These are phyloP conservation scores for Articulospora tetracladia DNA, from an alignment of 495 filamentous ascomycete species.

Conservation along the genomic window DNA sequence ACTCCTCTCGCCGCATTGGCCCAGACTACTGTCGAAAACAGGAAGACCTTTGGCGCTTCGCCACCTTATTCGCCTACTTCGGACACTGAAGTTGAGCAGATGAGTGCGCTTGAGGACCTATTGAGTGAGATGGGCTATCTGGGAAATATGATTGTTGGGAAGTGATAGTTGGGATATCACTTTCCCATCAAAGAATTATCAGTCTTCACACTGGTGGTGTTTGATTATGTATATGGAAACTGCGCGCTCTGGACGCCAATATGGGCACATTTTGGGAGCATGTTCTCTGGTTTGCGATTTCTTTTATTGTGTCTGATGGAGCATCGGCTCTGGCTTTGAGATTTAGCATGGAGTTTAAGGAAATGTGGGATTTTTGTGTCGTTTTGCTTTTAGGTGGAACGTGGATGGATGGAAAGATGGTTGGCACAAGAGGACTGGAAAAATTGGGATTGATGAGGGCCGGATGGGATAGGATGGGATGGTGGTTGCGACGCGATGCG, in stretches of 20 bases:
- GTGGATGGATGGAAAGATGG: background rate
- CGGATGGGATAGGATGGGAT: too few relatives aligned
- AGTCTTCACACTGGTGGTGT: background rate
- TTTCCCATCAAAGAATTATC: background rate
- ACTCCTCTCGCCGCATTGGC: slow-evolving; percentile 5
- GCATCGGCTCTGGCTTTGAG: background rate
- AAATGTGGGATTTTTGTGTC: background rate
- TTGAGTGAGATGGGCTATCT: slow-evolving; percentile 25
- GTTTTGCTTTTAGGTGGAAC: too few relatives aligned
- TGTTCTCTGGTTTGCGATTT: background rate
- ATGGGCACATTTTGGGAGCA: background rate
- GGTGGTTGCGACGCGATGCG: too few relatives aligned
- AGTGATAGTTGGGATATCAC: slow-evolving; percentile 2
- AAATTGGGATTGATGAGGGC: too few relatives aligned
- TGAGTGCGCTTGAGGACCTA: slow-evolving; percentile 20
- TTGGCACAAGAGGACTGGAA: too few relatives aligned
- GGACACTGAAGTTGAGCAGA: slow-evolving; percentile 2
- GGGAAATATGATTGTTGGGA: slow-evolving; percentile 20
- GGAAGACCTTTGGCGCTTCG: slow-evolving; percentile 20
- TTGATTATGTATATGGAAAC: background rate
- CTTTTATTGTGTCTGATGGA: too few relatives aligned
- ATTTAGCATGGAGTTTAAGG: background rate
- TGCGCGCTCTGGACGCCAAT: background rate
- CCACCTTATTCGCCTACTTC: slow-evolving; percentile 2
- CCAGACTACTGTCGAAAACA: background rate